These are phyloP conservation scores for Jamesozyma hellenica DNA, from an alignment of 805 yeast species.

Conservation along the genomic window DNA sequence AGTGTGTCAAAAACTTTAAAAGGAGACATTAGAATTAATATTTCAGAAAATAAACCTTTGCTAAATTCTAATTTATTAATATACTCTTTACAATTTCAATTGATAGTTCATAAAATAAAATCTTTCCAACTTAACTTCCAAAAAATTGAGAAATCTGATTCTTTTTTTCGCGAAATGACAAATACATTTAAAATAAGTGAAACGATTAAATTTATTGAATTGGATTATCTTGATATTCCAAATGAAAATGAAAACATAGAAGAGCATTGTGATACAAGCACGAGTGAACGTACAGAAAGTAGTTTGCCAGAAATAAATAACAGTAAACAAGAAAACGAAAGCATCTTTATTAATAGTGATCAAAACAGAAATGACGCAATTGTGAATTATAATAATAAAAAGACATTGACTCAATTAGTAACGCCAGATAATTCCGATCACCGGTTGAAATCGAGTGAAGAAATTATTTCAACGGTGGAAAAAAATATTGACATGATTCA, in stretches of 20 bases:
- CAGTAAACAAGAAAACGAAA: background rate
- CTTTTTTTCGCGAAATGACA: slow-evolving; percentile 5
- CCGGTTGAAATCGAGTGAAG: slow-evolving; percentile 8
- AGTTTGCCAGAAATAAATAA: slow-evolving; percentile 2
- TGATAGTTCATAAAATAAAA: slow-evolving; percentile 2
- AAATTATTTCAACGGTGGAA: slow-evolving; percentile 3
- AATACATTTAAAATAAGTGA: slow-evolving; percentile 27
- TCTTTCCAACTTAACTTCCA: slow-evolving; percentile 9
- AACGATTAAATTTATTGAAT: slow-evolving; percentile 20
- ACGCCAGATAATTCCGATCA: slow-evolving; percentile 14
- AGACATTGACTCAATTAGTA: slow-evolving; percentile 5
- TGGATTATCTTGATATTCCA: slow-evolving; percentile 13
- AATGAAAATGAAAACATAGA: slow-evolving; percentile 1
- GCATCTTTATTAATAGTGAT: background rate
- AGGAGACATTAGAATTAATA: slow-evolving; percentile 8
- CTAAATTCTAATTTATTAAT: slow-evolving; percentile 1
- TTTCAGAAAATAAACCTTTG: background rate
- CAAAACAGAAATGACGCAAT: no score
- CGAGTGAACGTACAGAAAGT: background rate
- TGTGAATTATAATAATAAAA: background rate
- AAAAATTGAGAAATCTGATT: background rate
- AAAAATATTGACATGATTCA: background rate
- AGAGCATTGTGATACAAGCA: background rate
- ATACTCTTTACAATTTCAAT: background rate
- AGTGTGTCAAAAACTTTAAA: slow-evolving; percentile 7